These are phyloP conservation scores for Cicer yamashitae DNA, from an alignment of 306 rosid species.

Conservation along the genomic window DNA sequence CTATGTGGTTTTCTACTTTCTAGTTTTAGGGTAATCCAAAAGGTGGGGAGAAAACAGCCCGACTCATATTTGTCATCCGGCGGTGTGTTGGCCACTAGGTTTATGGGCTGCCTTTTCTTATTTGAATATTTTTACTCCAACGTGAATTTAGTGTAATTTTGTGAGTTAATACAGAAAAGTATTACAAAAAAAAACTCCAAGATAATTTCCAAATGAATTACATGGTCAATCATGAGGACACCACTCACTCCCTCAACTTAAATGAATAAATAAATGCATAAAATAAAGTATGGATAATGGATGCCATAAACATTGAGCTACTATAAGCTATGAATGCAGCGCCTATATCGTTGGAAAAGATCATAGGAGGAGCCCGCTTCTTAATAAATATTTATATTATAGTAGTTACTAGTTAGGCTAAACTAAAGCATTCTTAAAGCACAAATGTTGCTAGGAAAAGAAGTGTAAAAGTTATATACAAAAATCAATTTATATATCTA, in stretches of 20 bases:
- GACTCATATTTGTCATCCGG: constrained; percentile 56
- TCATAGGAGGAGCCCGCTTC: background rate
- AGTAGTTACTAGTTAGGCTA: too few species aligned
- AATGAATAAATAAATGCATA: too few species aligned
- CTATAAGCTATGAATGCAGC: background rate
- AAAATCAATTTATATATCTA: too few species aligned
- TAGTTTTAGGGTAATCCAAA: background rate
- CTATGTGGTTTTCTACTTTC: constrained; percentile 22
- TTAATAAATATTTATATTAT: too few species aligned
- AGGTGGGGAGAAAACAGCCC: constrained; percentile 48
- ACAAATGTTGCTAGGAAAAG: too few species aligned
- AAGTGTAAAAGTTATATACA: too few species aligned
- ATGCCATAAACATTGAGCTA: background rate
- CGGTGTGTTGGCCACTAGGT: constrained; percentile 65
- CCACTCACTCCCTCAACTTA: background rate
- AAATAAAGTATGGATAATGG: background rate
- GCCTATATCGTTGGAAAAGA: background rate
- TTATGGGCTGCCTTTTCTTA: background rate
- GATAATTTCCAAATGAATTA: background rate
- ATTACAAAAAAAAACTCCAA: background rate
- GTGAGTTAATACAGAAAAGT: too few species aligned
- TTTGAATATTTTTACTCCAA: background rate
- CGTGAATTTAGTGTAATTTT: too few species aligned
- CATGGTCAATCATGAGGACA: background rate
- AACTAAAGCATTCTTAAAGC: too few species aligned